Percentiles rank a stretch among this genome's conserved stretches.
Conservation (phyloP, 805 yeast species). For the Nakazawaea molendinolei region DNA sequence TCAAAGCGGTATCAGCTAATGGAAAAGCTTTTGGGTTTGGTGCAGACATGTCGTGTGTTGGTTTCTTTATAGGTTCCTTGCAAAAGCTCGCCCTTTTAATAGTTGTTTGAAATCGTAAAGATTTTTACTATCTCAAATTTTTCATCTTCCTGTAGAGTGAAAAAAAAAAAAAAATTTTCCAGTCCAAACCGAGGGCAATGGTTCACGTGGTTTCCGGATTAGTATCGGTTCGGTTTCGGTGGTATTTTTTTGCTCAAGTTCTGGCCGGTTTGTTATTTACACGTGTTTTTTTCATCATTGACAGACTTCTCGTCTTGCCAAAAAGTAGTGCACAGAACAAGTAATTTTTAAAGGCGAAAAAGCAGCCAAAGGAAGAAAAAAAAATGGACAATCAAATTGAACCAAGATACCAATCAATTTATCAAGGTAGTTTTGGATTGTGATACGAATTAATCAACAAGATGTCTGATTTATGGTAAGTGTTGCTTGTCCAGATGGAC, state of each 20-base stretch:
- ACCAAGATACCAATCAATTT: not conserved
- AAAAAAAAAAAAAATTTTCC: not conserved
- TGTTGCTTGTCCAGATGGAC: not conserved
- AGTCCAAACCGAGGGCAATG: not conserved
- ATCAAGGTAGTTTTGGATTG: not conserved
- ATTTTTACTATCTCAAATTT: no score
- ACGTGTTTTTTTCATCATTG: no score
- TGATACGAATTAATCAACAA: not conserved
- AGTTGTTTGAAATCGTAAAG: no score
- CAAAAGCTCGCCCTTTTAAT: conserved; percentile 35
- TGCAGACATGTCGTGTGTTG: conserved; percentile 51
- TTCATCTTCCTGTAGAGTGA: not conserved
- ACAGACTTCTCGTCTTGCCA: no score
- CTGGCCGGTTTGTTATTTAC: no score
- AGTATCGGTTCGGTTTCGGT: no score
- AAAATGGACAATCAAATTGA: not conserved
- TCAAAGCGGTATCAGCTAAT: conserved; percentile 89
- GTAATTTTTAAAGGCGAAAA: no score
- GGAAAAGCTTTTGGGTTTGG: conserved; percentile 99
- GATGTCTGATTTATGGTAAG: conserved; percentile 17
- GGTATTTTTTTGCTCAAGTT: no score
- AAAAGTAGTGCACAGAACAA: no score
- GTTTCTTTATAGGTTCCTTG: conserved; percentile 44
- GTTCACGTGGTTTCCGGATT: no score
- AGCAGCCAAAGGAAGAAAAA: not conserved